Percentiles rank a stretch among this genome's conserved stretches.
phyloP scores from a whole-genome alignment of 202 grass and related monocot genomes.

The Setaria viridis region DNA sequence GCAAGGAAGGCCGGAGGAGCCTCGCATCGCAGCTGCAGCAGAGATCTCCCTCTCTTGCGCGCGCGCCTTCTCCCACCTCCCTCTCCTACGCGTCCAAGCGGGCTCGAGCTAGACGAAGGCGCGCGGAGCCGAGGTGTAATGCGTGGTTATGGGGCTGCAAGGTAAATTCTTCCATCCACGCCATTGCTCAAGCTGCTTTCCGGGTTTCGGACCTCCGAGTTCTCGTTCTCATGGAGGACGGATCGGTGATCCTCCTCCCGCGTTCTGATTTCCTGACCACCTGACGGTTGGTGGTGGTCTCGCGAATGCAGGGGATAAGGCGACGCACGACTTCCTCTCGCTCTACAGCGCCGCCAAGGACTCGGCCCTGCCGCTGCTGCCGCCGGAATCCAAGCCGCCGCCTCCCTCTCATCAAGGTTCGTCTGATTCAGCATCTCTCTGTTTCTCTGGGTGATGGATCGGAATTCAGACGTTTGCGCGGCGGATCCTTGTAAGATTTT shows the following conservation, averaged over 20 bases:
- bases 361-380: conserved; percentile 50
- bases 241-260: neutral
- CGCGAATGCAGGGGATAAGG: conserved; percentile 66
- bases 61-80: too few species aligned
- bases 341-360: conserved; percentile 68
- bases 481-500: conserved; percentile 9
- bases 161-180: conserved; percentile 30
- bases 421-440: neutral
- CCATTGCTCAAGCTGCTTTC: neutral
- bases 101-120: neutral
- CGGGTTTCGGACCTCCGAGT: neutral
- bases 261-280: neutral
- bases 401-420: conserved; percentile 68
- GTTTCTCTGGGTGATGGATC: neutral
- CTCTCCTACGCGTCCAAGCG: neutral
- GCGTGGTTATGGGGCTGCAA: conserved; percentile 75
- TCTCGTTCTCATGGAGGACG: neutral
- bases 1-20: neutral
- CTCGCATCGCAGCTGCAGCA: neutral
- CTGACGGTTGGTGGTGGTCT: neutral
- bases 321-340: conserved; percentile 88
- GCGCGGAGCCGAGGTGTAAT: conserved; percentile 26
- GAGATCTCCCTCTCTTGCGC: neutral
- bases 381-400: conserved; percentile 49
- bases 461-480: neutral